Evolutionary conservation across 2,329 filamentous ascomycete species (phyloP).

Genomic region (Decorospora gaudefroyi): DNA sequence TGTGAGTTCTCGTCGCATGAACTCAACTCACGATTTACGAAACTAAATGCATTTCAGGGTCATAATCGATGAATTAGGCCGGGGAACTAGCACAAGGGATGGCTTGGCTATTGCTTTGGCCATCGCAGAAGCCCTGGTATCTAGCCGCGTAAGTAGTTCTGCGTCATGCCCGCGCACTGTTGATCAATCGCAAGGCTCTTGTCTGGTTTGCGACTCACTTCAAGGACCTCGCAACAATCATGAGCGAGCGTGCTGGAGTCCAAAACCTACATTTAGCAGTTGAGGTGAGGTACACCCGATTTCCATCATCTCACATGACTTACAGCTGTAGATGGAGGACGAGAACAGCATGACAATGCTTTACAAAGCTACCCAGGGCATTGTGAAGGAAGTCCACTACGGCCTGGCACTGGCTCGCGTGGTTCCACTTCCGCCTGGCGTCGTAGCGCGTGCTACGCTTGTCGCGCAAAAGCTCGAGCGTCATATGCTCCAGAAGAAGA

Average conservation of each 20-base stretch:
- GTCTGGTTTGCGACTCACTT: slow-evolving; percentile 98
- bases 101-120: slow-evolving; percentile 87
- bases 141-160: slow-evolving; percentile 56
- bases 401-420: slow-evolving; percentile 80
- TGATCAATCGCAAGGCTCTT: slow-evolving; percentile 57
- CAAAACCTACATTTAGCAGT: slow-evolving; percentile 81
- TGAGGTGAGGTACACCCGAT: slow-evolving; percentile 55
- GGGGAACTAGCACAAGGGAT: slow-evolving; percentile 86
- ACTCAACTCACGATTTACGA: background rate
- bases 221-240: slow-evolving; percentile 74
- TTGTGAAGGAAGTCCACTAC: slow-evolving; percentile 73
- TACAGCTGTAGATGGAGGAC: slow-evolving; percentile 43
- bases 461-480: slow-evolving; percentile 67
- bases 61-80: slow-evolving; percentile 89
- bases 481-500: slow-evolving; percentile 62
- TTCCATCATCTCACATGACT: slow-evolving; percentile 4
- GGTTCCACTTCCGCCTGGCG: slow-evolving; percentile 68
- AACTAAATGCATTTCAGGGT: slow-evolving; percentile 46
- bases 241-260: slow-evolving; percentile 76
- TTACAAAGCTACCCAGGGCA: slow-evolving; percentile 78
- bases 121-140: slow-evolving; percentile 83
- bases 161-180: background rate
- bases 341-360: slow-evolving; percentile 78
- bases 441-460: slow-evolving; percentile 69
- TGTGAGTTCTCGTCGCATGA: slow-evolving; percentile 46